A percentile compares a stretch with the other conserved stretches of the same genome.
Evolutionary conservation across 208 protist genomes (phyloP).

Genomic region (Leishmania lainsoni): DNA sequence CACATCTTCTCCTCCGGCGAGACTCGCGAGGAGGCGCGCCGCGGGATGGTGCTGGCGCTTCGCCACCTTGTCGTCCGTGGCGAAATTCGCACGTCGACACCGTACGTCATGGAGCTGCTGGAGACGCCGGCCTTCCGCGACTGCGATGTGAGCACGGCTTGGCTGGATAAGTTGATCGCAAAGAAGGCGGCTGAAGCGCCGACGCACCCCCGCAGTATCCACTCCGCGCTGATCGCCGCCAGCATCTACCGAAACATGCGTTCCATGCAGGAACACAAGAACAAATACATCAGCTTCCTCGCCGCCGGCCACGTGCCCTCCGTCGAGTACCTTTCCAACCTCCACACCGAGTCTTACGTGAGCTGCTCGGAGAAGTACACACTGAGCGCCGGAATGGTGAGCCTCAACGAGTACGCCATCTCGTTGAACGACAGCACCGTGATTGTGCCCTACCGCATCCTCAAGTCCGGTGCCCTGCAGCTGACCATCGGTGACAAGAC

Average conservation of each 20-base stretch:
- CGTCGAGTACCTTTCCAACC: slow-evolving; percentile 66
- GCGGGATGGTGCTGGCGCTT: slow-evolving; percentile 91
- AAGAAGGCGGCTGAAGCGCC: slow-evolving; percentile 53
- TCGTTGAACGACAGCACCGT: slow-evolving; percentile 75
- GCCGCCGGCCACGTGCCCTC: slow-evolving; percentile 87
- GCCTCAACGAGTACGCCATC: slow-evolving; percentile 65
- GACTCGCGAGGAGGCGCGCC: slow-evolving; percentile 94
- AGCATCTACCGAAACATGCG: slow-evolving; percentile 64
- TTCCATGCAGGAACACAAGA: slow-evolving; percentile 47
- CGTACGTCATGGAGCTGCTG: slow-evolving; percentile 93
- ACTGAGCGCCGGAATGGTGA: slow-evolving; percentile 57
- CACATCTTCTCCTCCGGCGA: slow-evolving; percentile 96
- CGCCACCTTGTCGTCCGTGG: slow-evolving; percentile 95
- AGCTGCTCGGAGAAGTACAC: slow-evolving; percentile 76
- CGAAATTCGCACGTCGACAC: slow-evolving; percentile 95
- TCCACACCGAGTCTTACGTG: slow-evolving; percentile 75
- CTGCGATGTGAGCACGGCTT: slow-evolving; percentile 85
- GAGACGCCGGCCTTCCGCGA: slow-evolving; percentile 81
- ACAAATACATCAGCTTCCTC: slow-evolving; percentile 78
- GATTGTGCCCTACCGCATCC: slow-evolving; percentile 73
- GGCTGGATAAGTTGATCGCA: slow-evolving; percentile 84
- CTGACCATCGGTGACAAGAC: slow-evolving; percentile 73
- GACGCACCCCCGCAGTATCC: slow-evolving; percentile 54
- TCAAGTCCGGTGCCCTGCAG: slow-evolving; percentile 84
- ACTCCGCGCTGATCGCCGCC: slow-evolving; percentile 78